These are phyloP conservation scores for Corchorus capsularis DNA, from an alignment of 345 rosid species.

Conservation along the genomic window DNA sequence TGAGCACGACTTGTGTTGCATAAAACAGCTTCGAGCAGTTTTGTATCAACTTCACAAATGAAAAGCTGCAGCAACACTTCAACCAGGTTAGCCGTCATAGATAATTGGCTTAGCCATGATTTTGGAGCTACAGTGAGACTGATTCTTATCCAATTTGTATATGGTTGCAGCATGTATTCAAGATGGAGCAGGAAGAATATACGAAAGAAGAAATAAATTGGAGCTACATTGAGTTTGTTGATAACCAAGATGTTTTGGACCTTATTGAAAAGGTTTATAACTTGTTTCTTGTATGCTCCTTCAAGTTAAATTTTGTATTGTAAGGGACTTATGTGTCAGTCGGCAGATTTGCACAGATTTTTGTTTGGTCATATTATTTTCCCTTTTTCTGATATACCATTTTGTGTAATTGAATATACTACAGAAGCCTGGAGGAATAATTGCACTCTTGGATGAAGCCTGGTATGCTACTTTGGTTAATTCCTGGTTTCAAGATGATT, in stretches of 20 bases:
- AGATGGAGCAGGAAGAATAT: constrained; percentile 82
- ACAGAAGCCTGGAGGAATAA: constrained; percentile 89
- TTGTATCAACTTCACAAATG: constrained; percentile 77
- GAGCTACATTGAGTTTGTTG: constrained; percentile 82
- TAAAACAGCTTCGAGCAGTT: constrained; percentile 70
- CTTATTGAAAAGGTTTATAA: constrained; percentile 62
- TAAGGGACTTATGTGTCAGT: neutral
- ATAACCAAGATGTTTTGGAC: constrained; percentile 77
- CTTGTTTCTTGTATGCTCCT: neutral
- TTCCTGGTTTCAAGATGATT: constrained; percentile 13
- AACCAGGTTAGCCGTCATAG: constrained; percentile 52
- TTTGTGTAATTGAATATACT: neutral
- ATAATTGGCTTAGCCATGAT: constrained; percentile 2
- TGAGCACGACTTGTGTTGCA: neutral
- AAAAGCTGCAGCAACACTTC: constrained; percentile 80
- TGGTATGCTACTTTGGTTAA: constrained; percentile 45
- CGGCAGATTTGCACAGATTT: neutral
- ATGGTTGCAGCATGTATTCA: constrained; percentile 66
- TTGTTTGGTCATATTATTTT: neutral
- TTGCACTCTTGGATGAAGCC: constrained; percentile 78
- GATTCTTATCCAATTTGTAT: constrained; percentile 15
- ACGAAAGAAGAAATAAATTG: constrained; percentile 71
- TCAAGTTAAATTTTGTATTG: neutral
- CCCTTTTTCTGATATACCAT: neutral
- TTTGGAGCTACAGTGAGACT: constrained; percentile 2